Evolutionary conservation across 495 filamentous ascomycete species (phyloP).

Genomic region (Opeltia flavorubescens): DNA sequence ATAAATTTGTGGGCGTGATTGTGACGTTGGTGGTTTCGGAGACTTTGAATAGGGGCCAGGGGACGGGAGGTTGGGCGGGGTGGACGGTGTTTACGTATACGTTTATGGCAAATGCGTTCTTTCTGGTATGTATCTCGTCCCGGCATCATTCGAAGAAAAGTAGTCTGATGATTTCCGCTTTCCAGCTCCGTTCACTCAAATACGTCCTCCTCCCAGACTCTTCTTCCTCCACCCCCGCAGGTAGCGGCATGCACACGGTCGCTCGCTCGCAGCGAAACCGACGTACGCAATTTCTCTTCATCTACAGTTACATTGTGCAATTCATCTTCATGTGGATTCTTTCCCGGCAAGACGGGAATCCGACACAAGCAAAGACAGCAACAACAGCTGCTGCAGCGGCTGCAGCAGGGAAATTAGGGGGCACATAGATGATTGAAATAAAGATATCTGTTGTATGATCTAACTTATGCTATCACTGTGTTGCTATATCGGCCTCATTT

Average conservation of each 20-base stretch:
- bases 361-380: neutral
- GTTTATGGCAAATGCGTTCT: constrained; percentile 88
- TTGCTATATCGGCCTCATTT: too few species aligned
- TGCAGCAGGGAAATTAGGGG: too few species aligned
- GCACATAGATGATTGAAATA: too few species aligned
- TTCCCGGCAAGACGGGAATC: constrained; percentile 34
- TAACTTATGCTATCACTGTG: too few species aligned
- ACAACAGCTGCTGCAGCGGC: too few species aligned
- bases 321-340: constrained; percentile 92
- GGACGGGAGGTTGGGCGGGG: constrained; percentile 72
- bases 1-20: constrained; percentile 97
- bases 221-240: constrained; percentile 42
- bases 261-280: constrained; percentile 73
- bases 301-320: constrained; percentile 89
- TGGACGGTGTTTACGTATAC: constrained; percentile 86
- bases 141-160: neutral
- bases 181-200: constrained; percentile 85
- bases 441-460: too few species aligned
- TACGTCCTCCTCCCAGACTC: constrained; percentile 90
- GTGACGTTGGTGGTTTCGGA: constrained; percentile 66
- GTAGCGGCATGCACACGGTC: constrained; percentile 60
- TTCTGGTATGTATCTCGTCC: constrained; percentile 49
- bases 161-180: constrained; percentile 9
- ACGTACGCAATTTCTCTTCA: constrained; percentile 87
- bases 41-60: constrained; percentile 57